Percentiles rank a stretch among this genome's conserved stretches.
Evolutionary conservation across 495 filamentous ascomycete genomes (phyloP).

Genomic region (Wilcoxina mikolae): DNA sequence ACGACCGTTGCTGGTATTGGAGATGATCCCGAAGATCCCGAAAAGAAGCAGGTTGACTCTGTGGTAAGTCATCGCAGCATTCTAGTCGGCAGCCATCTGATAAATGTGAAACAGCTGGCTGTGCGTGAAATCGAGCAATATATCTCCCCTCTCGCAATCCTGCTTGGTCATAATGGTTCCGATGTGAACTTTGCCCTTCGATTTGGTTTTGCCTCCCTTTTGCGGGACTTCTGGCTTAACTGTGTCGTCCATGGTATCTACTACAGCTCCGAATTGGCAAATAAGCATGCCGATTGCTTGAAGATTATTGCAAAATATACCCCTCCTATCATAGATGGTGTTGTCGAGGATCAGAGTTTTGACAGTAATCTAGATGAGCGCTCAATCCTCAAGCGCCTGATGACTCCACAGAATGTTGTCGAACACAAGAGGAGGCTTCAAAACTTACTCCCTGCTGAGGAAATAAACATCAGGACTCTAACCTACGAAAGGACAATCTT

Average conservation of each 20-base stretch:
- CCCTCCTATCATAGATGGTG: conserved; percentile 63
- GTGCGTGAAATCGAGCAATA: conserved; percentile 71
- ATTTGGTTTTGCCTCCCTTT: conserved; percentile 39
- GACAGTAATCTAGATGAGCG: conserved; percentile 95
- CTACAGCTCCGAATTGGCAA: conserved; percentile 50
- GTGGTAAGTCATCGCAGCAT: conserved; percentile 25
- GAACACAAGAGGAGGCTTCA: conserved; percentile 67
- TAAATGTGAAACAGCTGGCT: conserved; percentile 58
- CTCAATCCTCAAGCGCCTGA: conserved; percentile 69
- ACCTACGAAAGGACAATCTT: conserved; percentile 84
- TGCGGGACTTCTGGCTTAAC: conserved; percentile 95
- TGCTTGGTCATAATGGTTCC: conserved; percentile 35
- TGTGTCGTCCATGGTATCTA: conserved; percentile 84
- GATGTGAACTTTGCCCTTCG: conserved; percentile 23
- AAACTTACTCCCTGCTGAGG: conserved; percentile 53
- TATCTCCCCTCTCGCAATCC: conserved; percentile 61
- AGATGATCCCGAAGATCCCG: conserved; percentile 41
- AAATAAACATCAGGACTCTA: conserved; percentile 60
- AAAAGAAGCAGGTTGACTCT: conserved; percentile 31
- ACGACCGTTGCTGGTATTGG: conserved; percentile 83
- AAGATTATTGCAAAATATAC: conserved; percentile 71
- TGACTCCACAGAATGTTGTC: conserved; percentile 55
- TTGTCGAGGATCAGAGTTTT: conserved; percentile 49
- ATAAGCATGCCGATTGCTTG: conserved; percentile 54
- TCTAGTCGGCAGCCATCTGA: conserved; percentile 33